Conservation (phyloP, 768 basidiomycete genomes). For the Tylopilus sp. region DNA sequence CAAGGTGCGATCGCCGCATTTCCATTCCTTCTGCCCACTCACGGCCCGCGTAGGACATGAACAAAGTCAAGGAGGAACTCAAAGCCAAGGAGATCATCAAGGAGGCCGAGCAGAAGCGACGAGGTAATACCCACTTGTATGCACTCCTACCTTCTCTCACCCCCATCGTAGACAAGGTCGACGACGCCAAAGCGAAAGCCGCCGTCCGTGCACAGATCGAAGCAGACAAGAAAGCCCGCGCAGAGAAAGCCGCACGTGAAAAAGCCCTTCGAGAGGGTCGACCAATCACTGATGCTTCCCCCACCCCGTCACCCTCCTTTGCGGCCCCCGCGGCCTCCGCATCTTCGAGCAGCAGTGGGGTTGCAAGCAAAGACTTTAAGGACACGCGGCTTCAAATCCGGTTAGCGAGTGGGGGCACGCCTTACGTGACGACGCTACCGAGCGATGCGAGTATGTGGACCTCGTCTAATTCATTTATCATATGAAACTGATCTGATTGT, state of each 20-base stretch:
- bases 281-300: conserved; percentile 32
- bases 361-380: conserved; percentile 71
- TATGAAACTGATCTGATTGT: neutral
- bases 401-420: conserved; percentile 71
- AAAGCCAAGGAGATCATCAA: conserved; percentile 76
- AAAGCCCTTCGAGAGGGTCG: conserved; percentile 87
- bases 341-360: conserved; percentile 27
- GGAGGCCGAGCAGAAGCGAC: conserved; percentile 77
- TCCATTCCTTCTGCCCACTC: neutral
- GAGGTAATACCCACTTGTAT: conserved; percentile 44
- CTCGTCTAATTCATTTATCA: neutral
- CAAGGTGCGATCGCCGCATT: conserved; percentile 42
- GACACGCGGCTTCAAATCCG: conserved; percentile 91
- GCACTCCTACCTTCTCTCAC: no score
- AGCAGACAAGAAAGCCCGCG: conserved; percentile 85
- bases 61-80: conserved; percentile 70
- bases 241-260: conserved; percentile 84
- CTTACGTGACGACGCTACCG: conserved; percentile 75
- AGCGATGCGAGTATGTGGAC: conserved; percentile 77
- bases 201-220: conserved; percentile 93
- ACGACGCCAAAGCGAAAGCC: conserved; percentile 81
- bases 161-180: conserved; percentile 69
- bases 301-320: conserved; percentile 29
- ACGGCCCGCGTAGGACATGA: conserved; percentile 51
- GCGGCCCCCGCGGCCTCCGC: conserved; percentile 27